A percentile compares a stretch with the other conserved stretches of the same genome.
Conservation (phyloP, 306 rosid species). For the Inga oerstediana region DNA sequence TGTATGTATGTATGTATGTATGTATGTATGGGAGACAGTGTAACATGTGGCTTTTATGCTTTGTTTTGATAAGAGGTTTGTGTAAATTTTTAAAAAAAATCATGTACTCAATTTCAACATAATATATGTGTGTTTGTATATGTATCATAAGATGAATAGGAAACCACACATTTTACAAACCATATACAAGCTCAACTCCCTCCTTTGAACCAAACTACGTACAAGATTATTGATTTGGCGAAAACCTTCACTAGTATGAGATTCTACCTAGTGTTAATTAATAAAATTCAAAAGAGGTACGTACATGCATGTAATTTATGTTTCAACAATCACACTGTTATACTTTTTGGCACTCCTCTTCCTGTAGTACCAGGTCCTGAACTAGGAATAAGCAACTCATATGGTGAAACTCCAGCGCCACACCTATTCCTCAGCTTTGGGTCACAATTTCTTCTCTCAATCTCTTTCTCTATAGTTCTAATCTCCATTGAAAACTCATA, state of each 20-base stretch:
- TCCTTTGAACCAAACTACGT: neutral
- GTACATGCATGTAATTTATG: too few species aligned
- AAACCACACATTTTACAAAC: too few species aligned
- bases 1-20: too few species aligned
- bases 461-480: constrained; percentile 43
- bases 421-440: constrained; percentile 44
- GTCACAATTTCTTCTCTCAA: constrained; percentile 41
- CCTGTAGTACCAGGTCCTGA: constrained; percentile 51
- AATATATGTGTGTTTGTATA: neutral
- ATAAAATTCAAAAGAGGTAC: too few species aligned
- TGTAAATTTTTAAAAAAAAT: too few species aligned
- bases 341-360: constrained; percentile 54
- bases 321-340: constrained; percentile 26
- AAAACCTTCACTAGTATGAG: neutral
- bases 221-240: too few species aligned
- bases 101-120: too few species aligned
- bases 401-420: constrained; percentile 47
- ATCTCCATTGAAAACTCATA: constrained; percentile 47
- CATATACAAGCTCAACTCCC: too few species aligned
- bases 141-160: neutral
- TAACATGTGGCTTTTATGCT: too few species aligned
- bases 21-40: too few species aligned
- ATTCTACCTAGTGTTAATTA: too few species aligned
- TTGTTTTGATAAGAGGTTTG: too few species aligned
- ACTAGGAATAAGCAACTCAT: constrained; percentile 49